Evolutionary conservation across 352 stramenopile genomes (phyloP).

Genomic region (Phytophthora pistaciae): DNA sequence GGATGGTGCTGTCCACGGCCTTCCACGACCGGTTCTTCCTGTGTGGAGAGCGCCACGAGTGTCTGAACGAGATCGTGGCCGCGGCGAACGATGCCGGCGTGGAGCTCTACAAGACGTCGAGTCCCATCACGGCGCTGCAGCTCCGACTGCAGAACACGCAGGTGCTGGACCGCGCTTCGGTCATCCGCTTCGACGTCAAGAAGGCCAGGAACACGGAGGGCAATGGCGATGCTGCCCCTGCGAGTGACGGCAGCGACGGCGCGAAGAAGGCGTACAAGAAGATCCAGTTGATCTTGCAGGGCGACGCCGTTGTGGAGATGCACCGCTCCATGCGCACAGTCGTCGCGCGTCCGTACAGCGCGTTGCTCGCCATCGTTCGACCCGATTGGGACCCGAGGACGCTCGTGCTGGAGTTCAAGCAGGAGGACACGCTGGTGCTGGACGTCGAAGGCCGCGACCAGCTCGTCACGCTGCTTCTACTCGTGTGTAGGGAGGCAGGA

Average conservation of each 20-base stretch:
- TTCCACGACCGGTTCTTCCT: constrained; percentile 81
- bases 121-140: constrained; percentile 54
- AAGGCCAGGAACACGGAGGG: constrained; percentile 35
- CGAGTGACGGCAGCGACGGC: constrained; percentile 36
- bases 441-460: constrained; percentile 67
- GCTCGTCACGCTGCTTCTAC: constrained; percentile 69
- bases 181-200: constrained; percentile 76
- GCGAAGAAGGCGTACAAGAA: constrained; percentile 46
- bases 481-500: constrained; percentile 67
- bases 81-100: constrained; percentile 59
- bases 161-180: constrained; percentile 59
- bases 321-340: constrained; percentile 68
- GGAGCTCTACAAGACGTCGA: constrained; percentile 45
- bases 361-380: constrained; percentile 60
- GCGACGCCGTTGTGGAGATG: constrained; percentile 66
- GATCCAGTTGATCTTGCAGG: constrained; percentile 78
- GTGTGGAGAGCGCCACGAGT: constrained; percentile 64
- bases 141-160: constrained; percentile 70
- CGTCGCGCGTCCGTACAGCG: constrained; percentile 63
- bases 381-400: constrained; percentile 64
- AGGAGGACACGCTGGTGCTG: constrained; percentile 64
- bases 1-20: constrained; percentile 64
- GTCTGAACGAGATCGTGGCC: constrained; percentile 62
- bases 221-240: constrained; percentile 26
- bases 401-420: constrained; percentile 72